Conservation (phyloP, 306 rosid genomes). For the Vigna mungo region DNA sequence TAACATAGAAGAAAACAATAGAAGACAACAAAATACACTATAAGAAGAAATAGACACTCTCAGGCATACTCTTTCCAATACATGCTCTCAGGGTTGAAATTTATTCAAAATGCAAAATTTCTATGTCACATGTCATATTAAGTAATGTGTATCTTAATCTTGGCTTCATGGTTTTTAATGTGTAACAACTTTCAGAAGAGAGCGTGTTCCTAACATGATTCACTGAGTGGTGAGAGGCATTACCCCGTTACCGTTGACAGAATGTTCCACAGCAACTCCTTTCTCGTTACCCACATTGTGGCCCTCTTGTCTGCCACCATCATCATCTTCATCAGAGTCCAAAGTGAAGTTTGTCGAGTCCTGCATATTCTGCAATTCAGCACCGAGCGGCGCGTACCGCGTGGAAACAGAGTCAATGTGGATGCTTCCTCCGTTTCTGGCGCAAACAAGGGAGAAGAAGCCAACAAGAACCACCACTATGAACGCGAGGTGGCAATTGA, state of each 20-base stretch:
- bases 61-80: no score
- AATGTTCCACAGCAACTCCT: conserved; percentile 47
- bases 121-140: background rate
- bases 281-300: conserved; percentile 49
- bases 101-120: no score
- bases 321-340: conserved; percentile 69
- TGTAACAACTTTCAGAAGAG: background rate
- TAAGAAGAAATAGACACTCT: no score
- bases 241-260: conserved; percentile 58
- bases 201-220: background rate
- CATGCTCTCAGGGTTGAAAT: no score
- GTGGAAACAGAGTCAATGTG: background rate
- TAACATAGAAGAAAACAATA: background rate
- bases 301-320: conserved; percentile 45
- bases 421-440: conserved; percentile 39
- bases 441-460: conserved; percentile 50
- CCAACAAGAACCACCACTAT: conserved; percentile 54
- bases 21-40: background rate
- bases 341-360: conserved; percentile 61
- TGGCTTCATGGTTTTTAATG: background rate
- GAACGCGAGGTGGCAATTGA: conserved; percentile 91
- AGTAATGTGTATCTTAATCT: background rate
- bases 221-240: conserved; percentile 50
- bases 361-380: conserved; percentile 58
- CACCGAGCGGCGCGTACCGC: conserved; percentile 61